Percentiles rank a stretch among this genome's conserved stretches.
Conservation (phyloP, 2,329 filamentous ascomycete genomes). For the Aspergillus floridensis region DNA sequence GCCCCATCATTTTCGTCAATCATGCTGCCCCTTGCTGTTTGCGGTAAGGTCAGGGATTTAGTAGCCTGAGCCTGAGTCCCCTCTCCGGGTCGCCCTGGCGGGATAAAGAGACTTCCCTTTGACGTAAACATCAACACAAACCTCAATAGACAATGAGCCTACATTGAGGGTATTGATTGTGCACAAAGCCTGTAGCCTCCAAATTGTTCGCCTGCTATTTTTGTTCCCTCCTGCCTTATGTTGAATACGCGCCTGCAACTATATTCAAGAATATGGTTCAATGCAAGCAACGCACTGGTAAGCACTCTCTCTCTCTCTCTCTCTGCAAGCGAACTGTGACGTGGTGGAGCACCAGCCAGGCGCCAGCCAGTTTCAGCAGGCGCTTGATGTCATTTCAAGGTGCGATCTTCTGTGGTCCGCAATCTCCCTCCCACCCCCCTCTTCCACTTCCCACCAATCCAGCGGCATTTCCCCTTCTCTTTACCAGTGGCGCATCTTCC, state of each 20-base stretch:
- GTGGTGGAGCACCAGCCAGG: constrained; percentile 3
- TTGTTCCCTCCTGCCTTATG: not conserved
- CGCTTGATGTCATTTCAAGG: constrained; percentile 36
- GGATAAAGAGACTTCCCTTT: not conserved
- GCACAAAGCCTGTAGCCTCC: not conserved
- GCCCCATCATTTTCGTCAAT: not conserved
- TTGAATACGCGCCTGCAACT: not conserved
- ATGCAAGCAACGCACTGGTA: not conserved
- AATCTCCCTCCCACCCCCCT: not conserved
- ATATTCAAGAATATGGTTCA: not conserved
- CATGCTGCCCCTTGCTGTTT: not conserved
- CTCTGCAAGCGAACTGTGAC: not conserved
- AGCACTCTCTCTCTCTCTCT: not conserved
- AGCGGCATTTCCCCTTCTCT: constrained; percentile 22
- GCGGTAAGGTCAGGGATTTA: not conserved
- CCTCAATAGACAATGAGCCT: not conserved
- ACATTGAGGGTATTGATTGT: too few relatives aligned
- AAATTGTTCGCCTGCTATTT: not conserved
- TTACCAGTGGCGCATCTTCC: constrained; percentile 25
- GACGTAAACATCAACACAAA: not conserved
- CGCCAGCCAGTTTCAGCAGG: constrained; percentile 30
- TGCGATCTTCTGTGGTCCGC: not conserved
- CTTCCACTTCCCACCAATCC: constrained; percentile 20
- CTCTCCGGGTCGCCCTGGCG: not conserved
- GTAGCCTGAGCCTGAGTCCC: too few relatives aligned